Percentiles rank a stretch among this genome's conserved stretches.
These are phyloP conservation scores for Schizothecium vesticola DNA, from an alignment of 495 filamentous ascomycete genomes.

Conservation along the genomic window DNA sequence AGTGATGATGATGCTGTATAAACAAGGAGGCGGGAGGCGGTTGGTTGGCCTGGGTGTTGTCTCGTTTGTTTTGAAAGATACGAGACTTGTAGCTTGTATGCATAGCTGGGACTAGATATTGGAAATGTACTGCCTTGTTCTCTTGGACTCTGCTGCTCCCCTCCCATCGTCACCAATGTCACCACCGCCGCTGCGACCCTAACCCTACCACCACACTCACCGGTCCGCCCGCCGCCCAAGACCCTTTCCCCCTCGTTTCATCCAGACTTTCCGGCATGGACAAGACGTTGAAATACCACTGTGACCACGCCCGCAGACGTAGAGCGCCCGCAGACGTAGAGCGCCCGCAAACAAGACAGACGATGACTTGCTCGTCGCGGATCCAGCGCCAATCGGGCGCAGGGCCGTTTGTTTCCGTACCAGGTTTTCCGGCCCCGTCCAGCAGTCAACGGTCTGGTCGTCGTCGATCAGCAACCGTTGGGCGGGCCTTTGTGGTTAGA, in stretches of 20 bases:
- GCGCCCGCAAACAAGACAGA: too few relatives aligned
- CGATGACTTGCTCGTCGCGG: background rate
- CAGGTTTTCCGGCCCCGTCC: background rate
- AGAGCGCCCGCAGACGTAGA: background rate
- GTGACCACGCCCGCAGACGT: background rate
- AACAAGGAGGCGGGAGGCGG: conserved; percentile 29
- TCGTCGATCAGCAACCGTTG: background rate
- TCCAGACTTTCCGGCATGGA: background rate
- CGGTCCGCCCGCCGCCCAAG: background rate
- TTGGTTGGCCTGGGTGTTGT: background rate
- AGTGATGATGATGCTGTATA: conserved; percentile 74
- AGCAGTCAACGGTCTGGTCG: background rate
- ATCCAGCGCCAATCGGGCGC: background rate
- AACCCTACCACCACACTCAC: background rate
- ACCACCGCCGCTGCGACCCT: background rate
- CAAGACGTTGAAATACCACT: background rate
- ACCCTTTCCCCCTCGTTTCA: background rate
- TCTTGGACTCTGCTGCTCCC: background rate
- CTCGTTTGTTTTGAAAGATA: background rate
- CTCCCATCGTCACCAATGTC: background rate
- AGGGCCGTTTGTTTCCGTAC: background rate
- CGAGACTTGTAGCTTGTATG: background rate
- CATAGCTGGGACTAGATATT: background rate
- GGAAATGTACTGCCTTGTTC: background rate
- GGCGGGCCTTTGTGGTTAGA: background rate